Conservation (phyloP, 331 rosid genomes). For the Ulmus americana region DNA sequence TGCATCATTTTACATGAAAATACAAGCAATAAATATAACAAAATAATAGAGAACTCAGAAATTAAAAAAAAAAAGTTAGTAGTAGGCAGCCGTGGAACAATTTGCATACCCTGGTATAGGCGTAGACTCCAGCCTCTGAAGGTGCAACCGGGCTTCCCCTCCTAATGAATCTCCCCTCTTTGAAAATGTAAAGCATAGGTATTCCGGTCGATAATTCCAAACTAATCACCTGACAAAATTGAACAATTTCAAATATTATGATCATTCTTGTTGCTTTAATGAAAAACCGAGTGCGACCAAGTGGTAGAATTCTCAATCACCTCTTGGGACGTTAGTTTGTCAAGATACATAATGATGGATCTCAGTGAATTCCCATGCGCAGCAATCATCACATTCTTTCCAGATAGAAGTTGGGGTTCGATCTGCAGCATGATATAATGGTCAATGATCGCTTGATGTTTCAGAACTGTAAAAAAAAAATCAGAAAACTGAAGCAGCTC, state of each 20-base stretch:
- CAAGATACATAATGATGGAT: constrained; percentile 96
- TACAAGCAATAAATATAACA: neutral
- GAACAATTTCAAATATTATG: constrained; percentile 1
- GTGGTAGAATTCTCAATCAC: constrained; percentile 31
- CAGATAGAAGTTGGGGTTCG: constrained; percentile 80
- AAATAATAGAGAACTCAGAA: neutral
- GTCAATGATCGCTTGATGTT: constrained; percentile 19
- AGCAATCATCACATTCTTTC: constrained; percentile 93
- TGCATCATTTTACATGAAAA: neutral
- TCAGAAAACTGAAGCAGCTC: neutral
- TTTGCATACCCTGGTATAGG: constrained; percentile 69
- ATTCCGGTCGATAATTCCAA: constrained; percentile 94
- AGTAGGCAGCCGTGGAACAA: neutral
- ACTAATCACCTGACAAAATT: constrained; percentile 66
- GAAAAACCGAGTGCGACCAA: neutral
- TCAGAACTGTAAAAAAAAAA: neutral
- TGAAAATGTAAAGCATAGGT: constrained; percentile 94
- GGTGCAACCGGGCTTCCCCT: constrained; percentile 95
- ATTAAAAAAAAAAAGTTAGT: neutral
- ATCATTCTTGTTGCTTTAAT: neutral
- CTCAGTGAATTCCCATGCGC: constrained; percentile 98
- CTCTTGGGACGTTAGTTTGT: constrained; percentile 95
- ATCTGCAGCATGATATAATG: constrained; percentile 49
- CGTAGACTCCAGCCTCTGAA: constrained; percentile 92
- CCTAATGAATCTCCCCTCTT: constrained; percentile 86